Conservation (phyloP, 768 basidiomycete species). For the Rossbeevera mucosa region DNA sequence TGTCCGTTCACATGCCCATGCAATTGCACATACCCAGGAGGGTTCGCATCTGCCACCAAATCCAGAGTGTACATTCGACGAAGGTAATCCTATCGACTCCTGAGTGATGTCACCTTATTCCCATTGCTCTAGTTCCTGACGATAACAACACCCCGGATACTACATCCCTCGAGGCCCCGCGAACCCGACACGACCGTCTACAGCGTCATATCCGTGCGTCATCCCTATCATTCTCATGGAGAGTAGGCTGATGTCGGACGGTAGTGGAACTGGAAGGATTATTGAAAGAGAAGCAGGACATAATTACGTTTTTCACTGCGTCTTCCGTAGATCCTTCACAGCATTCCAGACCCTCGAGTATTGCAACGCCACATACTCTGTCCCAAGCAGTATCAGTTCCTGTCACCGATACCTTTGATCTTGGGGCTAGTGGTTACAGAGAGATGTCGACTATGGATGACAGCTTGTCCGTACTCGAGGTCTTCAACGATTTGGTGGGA, state of each 20-base stretch:
- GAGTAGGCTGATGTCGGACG: constrained; percentile 2
- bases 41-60: constrained; percentile 48
- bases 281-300: constrained; percentile 52
- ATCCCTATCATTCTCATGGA: neutral
- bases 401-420: neutral
- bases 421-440: neutral
- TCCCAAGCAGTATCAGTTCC: neutral
- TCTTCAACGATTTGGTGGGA: neutral
- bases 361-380: neutral
- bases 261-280: constrained; percentile 67
- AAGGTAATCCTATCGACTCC: constrained; percentile 37
- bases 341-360: neutral
- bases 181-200: constrained; percentile 57
- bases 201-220: constrained; percentile 65
- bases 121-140: constrained; percentile 31
- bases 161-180: constrained; percentile 45
- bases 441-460: neutral
- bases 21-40: constrained; percentile 55
- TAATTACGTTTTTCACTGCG: constrained; percentile 1
- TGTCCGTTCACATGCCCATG: constrained; percentile 68
- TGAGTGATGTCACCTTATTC: neutral
- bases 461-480: neutral
- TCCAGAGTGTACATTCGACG: constrained; percentile 77
- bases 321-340: constrained; percentile 1
- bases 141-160: constrained; percentile 31